Evolutionary conservation across 768 basidiomycete genomes (phyloP).

Genomic region (Kwoniella shandongensis): DNA sequence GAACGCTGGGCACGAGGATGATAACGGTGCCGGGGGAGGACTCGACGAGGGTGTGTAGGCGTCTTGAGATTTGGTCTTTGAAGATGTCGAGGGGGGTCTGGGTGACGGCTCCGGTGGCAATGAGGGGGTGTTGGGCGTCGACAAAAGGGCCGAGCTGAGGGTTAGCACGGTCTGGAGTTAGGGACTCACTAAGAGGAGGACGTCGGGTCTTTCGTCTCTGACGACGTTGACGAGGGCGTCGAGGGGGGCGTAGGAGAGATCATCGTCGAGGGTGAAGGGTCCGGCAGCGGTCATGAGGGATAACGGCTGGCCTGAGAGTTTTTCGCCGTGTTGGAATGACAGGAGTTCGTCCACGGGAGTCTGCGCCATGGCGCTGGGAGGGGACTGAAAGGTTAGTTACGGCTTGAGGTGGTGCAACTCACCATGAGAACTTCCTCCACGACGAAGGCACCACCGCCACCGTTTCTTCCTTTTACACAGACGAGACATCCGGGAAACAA

Average conservation of each 20-base stretch:
- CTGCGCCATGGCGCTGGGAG: constrained; percentile 58
- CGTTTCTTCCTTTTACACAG: constrained; percentile 83
- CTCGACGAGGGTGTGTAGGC: constrained; percentile 63
- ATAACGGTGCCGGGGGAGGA: constrained; percentile 67
- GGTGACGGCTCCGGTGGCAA: constrained; percentile 74
- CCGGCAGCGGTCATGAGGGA: constrained; percentile 75
- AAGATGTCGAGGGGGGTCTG: constrained; percentile 69
- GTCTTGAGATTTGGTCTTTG: constrained; percentile 62
- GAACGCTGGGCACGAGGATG: constrained; percentile 77
- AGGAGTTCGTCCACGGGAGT: constrained; percentile 55
- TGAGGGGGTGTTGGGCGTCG: constrained; percentile 69
- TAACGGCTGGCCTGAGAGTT: constrained; percentile 59
- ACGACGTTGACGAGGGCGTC: constrained; percentile 64
- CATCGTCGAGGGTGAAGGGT: constrained; percentile 77
- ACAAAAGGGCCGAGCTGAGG: constrained; percentile 86
- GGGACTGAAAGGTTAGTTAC: constrained; percentile 59
- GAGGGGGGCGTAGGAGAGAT: constrained; percentile 75
- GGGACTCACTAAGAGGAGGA: constrained; percentile 68
- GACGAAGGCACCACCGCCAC: constrained; percentile 81
- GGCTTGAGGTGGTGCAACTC: constrained; percentile 45
- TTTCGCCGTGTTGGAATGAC: constrained; percentile 52
- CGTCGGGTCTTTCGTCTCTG: constrained; percentile 67
- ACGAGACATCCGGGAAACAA: constrained; percentile 88
- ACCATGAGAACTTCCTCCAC: constrained; percentile 81
- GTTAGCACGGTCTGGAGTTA: neutral